These are phyloP conservation scores for Chamaenerion angustifolium DNA, from an alignment of 345 rosid species.

Conservation along the genomic window DNA sequence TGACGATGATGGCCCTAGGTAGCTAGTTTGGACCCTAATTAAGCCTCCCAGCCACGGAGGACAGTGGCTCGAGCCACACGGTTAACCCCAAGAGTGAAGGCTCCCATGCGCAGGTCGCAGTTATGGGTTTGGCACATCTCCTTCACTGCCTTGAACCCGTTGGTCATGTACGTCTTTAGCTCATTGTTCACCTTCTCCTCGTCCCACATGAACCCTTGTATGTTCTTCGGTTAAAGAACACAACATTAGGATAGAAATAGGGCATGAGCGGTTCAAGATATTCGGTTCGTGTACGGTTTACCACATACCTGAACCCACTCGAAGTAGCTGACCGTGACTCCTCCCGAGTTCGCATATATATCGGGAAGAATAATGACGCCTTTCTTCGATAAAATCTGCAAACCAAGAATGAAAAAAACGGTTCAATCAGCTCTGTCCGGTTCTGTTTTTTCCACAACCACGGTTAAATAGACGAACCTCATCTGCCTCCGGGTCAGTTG, in stretches of 20 bases:
- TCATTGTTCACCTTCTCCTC: slow-evolving; percentile 80
- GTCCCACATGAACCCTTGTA: slow-evolving; percentile 98
- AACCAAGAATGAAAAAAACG: neutral
- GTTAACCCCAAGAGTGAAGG: slow-evolving; percentile 90
- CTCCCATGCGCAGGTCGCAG: slow-evolving; percentile 96
- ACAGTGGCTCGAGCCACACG: slow-evolving; percentile 85
- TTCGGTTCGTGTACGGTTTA: too few relatives aligned
- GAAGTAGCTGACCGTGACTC: slow-evolving; percentile 95
- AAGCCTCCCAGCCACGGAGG: slow-evolving; percentile 92
- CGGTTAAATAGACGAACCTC: slow-evolving; percentile 35
- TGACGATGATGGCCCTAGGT: neutral
- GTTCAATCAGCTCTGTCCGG: neutral
- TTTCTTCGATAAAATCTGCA: slow-evolving; percentile 68
- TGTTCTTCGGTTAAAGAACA: slow-evolving; percentile 39
- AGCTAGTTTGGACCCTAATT: neutral
- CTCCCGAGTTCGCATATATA: slow-evolving; percentile 90
- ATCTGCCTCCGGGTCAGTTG: slow-evolving; percentile 95
- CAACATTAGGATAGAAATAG: neutral
- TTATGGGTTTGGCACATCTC: slow-evolving; percentile 73
- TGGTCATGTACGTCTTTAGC: slow-evolving; percentile 67
- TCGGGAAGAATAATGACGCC: slow-evolving; percentile 91
- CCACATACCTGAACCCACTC: slow-evolving; percentile 94
- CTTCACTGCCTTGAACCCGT: slow-evolving; percentile 66
- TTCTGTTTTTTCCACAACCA: neutral
- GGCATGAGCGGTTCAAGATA: too few relatives aligned